Percentiles rank a stretch among this genome's conserved stretches.
Conservation (phyloP, 2,329 filamentous ascomycete species). For the Phialophora verrucosa region DNA sequence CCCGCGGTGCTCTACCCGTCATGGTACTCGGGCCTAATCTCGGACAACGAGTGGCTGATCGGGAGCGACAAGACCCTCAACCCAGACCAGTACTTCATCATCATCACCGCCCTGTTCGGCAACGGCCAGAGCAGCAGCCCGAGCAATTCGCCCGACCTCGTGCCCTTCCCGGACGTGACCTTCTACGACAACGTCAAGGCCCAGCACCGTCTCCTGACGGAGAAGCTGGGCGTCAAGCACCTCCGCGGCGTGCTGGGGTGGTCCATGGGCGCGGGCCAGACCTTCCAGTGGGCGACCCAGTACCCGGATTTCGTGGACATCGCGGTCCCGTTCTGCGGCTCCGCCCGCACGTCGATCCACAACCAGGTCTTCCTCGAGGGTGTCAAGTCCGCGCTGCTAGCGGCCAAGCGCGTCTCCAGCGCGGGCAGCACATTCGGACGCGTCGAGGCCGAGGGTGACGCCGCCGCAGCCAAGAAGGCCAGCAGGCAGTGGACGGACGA, state of each 20-base stretch:
- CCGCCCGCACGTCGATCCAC: constrained; percentile 67
- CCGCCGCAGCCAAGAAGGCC: constrained; percentile 39
- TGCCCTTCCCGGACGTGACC: constrained; percentile 66
- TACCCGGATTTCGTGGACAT: constrained; percentile 70
- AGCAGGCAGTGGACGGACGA: constrained; percentile 57
- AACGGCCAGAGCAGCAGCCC: constrained; percentile 72
- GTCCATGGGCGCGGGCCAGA: constrained; percentile 73
- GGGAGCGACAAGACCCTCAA: constrained; percentile 68
- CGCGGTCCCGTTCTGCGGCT: constrained; percentile 69
- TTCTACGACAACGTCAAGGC: constrained; percentile 74
- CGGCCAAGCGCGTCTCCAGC: constrained; percentile 61
- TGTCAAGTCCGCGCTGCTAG: constrained; percentile 65
- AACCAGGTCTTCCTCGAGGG: constrained; percentile 73
- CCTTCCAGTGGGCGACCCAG: constrained; percentile 68
- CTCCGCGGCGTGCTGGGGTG: constrained; percentile 69
- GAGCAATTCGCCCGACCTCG: constrained; percentile 60
- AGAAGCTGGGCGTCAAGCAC: constrained; percentile 65
- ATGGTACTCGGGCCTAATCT: constrained; percentile 74
- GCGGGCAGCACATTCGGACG: constrained; percentile 58
- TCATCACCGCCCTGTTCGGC: constrained; percentile 71
- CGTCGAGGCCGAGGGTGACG: constrained; percentile 39
- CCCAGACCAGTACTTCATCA: constrained; percentile 70
- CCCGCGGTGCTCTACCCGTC: constrained; percentile 77
- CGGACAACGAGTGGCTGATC: constrained; percentile 76
- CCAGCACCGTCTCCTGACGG: constrained; percentile 69